These are phyloP conservation scores for Melanomma pulvis-pyrius DNA, from an alignment of 495 filamentous ascomycete genomes.

Conservation along the genomic window DNA sequence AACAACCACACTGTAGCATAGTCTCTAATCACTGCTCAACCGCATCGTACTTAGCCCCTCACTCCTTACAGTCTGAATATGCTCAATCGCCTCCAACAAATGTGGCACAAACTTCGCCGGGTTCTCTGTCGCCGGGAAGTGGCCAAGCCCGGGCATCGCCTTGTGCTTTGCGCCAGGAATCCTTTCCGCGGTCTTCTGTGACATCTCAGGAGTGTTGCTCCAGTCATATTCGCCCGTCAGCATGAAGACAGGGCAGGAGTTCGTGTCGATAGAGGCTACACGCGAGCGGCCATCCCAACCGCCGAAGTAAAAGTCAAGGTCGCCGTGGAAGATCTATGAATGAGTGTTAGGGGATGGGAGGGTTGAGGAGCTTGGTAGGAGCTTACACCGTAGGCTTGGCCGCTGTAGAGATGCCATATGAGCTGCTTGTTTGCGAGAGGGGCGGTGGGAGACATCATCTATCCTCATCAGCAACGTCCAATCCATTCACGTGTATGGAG, in stretches of 20 bases:
- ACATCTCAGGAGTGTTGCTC: constrained; percentile 48
- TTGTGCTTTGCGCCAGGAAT: constrained; percentile 47
- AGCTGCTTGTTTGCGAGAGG: constrained; percentile 46
- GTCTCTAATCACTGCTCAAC: constrained; percentile 16
- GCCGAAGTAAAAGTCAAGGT: constrained; percentile 50
- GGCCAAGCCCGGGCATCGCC: constrained; percentile 46
- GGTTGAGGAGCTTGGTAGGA: background rate
- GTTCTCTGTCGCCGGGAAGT: constrained; percentile 35
- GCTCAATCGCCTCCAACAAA: constrained; percentile 32
- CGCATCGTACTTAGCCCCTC: constrained; percentile 23
- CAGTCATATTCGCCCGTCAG: constrained; percentile 52
- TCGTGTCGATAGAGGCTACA: constrained; percentile 46
- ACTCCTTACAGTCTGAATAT: constrained; percentile 27
- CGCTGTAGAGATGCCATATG: constrained; percentile 49
- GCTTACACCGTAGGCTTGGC: constrained; percentile 47
- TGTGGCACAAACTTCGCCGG: constrained; percentile 32
- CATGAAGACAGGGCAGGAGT: constrained; percentile 51
- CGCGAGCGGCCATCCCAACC: constrained; percentile 50
- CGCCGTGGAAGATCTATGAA: constrained; percentile 48
- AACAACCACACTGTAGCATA: too few species aligned
- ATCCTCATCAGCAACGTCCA: background rate
- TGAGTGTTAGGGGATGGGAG: background rate
- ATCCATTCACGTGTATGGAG: too few species aligned
- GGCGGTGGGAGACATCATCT: constrained; percentile 47
- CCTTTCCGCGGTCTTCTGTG: constrained; percentile 47